Evolutionary conservation across 2,329 filamentous ascomycete genomes (phyloP).

Genomic region (Sporothrix luriei): DNA sequence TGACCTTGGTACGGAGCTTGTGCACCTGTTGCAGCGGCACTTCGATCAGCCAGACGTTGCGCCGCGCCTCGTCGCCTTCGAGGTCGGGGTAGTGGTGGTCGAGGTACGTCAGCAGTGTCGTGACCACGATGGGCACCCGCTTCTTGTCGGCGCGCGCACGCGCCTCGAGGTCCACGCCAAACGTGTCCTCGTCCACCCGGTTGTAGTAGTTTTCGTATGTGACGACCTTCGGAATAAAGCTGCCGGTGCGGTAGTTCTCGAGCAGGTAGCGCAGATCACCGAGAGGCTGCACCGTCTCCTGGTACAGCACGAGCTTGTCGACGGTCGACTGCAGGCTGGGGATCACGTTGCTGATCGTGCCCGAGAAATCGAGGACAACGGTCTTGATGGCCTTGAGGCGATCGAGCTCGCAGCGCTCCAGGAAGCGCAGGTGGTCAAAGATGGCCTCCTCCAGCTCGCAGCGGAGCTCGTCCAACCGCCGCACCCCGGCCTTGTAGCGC

Average conservation of each 20-base stretch:
- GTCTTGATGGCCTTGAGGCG: constrained; percentile 97
- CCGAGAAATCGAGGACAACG: constrained; percentile 95
- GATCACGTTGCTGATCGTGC: constrained; percentile 96
- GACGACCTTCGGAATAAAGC: constrained; percentile 85
- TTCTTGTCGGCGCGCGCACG: constrained; percentile 92
- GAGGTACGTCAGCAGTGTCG: constrained; percentile 88
- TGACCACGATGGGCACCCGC: constrained; percentile 88
- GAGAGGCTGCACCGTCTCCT: constrained; percentile 94
- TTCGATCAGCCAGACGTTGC: constrained; percentile 91
- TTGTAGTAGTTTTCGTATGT: constrained; percentile 99
- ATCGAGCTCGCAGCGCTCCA: constrained; percentile 96
- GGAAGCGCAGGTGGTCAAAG: constrained; percentile 87
- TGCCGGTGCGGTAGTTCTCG: constrained; percentile 95
- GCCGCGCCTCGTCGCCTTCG: constrained; percentile 90
- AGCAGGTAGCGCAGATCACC: constrained; percentile 90
- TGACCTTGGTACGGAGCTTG: constrained; percentile 77
- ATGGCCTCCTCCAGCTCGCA: constrained; percentile 97
- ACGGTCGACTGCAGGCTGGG: constrained; percentile 93
- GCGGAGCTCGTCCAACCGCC: constrained; percentile 83
- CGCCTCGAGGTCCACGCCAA: constrained; percentile 96
- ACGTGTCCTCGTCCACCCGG: constrained; percentile 94
- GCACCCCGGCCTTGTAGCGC: constrained; percentile 84
- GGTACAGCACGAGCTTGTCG: constrained; percentile 98
- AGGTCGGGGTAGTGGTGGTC: constrained; percentile 97
- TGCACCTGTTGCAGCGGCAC: constrained; percentile 85